Evolutionary conservation across 345 rosid genomes (phyloP).

Genomic region (Crucihimalaya himalaica): DNA sequence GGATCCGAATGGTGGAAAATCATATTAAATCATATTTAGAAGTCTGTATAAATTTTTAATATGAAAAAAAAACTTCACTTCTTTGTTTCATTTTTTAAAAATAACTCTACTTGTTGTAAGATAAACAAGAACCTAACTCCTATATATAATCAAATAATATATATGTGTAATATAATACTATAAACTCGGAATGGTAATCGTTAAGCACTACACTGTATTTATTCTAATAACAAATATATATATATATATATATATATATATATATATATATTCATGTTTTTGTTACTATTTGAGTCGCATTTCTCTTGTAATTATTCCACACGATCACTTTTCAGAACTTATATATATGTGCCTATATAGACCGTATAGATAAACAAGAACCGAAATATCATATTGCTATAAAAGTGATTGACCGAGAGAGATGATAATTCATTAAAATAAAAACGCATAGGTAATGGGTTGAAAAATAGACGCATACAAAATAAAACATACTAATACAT

Average conservation of each 20-base stretch:
- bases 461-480: constrained; percentile 1
- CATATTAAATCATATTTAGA: too few relatives aligned
- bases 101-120: background rate
- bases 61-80: background rate
- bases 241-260: too few relatives aligned
- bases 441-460: constrained; percentile 4
- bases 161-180: too few relatives aligned
- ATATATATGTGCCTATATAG: background rate
- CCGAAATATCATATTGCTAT: background rate
- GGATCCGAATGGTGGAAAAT: too few relatives aligned
- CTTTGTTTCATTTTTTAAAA: too few relatives aligned
- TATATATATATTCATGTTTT: too few relatives aligned
- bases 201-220: too few relatives aligned
- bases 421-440: background rate
- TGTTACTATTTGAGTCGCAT: too few relatives aligned
- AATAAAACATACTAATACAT: background rate
- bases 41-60: background rate
- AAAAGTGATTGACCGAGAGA: background rate
- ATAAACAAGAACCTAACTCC: background rate
- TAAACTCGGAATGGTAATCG: too few relatives aligned
- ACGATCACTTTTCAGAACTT: too few relatives aligned
- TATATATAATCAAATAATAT: background rate
- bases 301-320: too few relatives aligned
- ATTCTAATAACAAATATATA: too few relatives aligned
- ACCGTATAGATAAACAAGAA: background rate